A percentile compares a stretch with the other conserved stretches of the same genome.
phyloP scores from a whole-genome alignment of 768 basidiomycete species.

The Aureoboletus auriporus region DNA sequence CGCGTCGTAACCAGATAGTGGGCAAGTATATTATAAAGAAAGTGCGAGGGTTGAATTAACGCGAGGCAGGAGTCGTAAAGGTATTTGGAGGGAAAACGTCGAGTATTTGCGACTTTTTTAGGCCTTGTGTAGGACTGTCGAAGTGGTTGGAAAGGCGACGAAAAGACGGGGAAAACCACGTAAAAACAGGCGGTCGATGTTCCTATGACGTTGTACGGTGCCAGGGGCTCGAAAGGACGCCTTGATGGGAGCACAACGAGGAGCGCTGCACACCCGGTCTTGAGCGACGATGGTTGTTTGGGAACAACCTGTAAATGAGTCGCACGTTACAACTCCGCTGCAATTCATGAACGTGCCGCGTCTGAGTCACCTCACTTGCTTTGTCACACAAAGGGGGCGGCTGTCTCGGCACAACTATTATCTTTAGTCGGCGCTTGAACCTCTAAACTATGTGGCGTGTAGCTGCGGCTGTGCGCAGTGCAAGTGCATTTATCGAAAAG shows the following conservation, averaged over 20 bases:
- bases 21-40: neutral
- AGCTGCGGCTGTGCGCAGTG: conserved; percentile 14
- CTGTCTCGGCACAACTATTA: conserved; percentile 1
- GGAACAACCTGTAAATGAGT: conserved; percentile 32
- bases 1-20: conserved; percentile 13
- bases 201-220: neutral
- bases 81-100: conserved; percentile 2
- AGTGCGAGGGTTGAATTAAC: conserved; percentile 22
- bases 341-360: conserved; percentile 21
- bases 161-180: conserved; percentile 10
- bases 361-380: conserved; percentile 23
- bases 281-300: conserved; percentile 31
- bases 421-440: conserved; percentile 23
- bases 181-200: conserved; percentile 9
- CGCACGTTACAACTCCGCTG: conserved; percentile 30
- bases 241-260: conserved; percentile 6
- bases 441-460: conserved; percentile 8
- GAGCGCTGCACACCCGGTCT: conserved; percentile 15
- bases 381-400: conserved; percentile 2
- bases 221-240: neutral
- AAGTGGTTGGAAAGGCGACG: conserved; percentile 1
- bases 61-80: conserved; percentile 18
- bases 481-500: conserved; percentile 2
- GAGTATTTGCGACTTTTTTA: conserved; percentile 23
- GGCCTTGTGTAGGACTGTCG: conserved; percentile 3